These are phyloP conservation scores for Thelephora terrestris DNA, from an alignment of 1,284 basidiomycete genomes.

Conservation along the genomic window DNA sequence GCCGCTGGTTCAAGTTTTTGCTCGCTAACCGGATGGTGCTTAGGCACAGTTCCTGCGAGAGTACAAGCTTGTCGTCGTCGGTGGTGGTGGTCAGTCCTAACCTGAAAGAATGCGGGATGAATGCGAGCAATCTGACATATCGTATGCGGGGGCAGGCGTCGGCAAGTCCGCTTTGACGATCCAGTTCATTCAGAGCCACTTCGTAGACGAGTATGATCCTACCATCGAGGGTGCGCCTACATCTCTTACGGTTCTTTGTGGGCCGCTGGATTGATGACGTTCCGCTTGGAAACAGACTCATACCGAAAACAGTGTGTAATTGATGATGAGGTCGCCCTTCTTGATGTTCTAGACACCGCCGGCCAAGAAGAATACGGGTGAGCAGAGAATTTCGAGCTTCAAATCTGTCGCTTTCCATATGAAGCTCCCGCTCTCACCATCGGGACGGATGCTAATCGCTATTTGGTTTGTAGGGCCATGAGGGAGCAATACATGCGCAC, in stretches of 20 bases:
- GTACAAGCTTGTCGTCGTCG: slow-evolving; percentile 96
- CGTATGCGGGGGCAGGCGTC: slow-evolving; percentile 50
- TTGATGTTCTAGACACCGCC: slow-evolving; percentile 97
- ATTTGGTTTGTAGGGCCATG: slow-evolving; percentile 63
- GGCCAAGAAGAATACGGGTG: slow-evolving; percentile 99
- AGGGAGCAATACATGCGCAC: slow-evolving; percentile 97
- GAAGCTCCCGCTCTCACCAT: not conserved
- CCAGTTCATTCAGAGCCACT: slow-evolving; percentile 96
- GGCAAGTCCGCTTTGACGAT: slow-evolving; percentile 97
- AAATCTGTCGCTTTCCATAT: not conserved
- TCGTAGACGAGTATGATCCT: slow-evolving; percentile 97
- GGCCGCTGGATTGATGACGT: not conserved
- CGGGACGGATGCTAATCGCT: slow-evolving; percentile 1
- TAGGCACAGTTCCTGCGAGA: slow-evolving; percentile 90
- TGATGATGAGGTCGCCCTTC: slow-evolving; percentile 93
- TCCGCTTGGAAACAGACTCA: slow-evolving; percentile 49
- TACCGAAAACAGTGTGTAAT: slow-evolving; percentile 96
- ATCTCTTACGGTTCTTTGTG: slow-evolving; percentile 1
- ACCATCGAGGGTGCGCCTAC: slow-evolving; percentile 77
- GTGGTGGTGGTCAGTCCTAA: slow-evolving; percentile 78
- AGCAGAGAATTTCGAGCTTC: slow-evolving; percentile 21
- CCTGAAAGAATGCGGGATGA: not conserved
- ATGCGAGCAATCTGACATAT: slow-evolving; percentile 7
- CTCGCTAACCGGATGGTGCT: not conserved
- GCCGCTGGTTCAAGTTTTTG: not conserved